Evolutionary conservation across 352 stramenopile species (phyloP), one percentile per base, ranked within the genome.

Genomic region (Globisporangium middletonii): DNA sequence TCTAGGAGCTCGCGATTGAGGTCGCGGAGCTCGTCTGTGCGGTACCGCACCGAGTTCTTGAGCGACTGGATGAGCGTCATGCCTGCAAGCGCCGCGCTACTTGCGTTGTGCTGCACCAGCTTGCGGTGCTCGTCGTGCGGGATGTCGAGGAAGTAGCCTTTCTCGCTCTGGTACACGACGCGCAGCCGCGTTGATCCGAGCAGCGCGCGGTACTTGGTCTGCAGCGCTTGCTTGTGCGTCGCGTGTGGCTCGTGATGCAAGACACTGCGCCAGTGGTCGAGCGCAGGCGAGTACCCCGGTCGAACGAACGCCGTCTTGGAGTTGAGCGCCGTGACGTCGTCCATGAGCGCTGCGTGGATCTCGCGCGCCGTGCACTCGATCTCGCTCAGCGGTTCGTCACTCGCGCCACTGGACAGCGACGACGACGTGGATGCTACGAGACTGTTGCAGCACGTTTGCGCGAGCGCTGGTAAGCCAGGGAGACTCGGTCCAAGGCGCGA

Each of bases 41-140:
- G 77, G 64, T 88, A 92, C 0, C 82, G 71, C 9, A 83, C 72
- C 16, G 69, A 74, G 47, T 87, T 87, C 41, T 89, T 92, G 16
- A 85, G 54, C 7, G 82, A 88, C 58, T 88, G 79, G 11, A 89
- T 73, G 44, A 89, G 55, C 38, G 58, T 71, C 15, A 86, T 53
- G 11, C 74, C 68, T 1, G 83, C 69, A 1, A 77, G 37, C 50
- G 62, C 61, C 26, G n/a, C 54, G 38, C 60, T 53, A 26, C 57
- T 49, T 38, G 55, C 47, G 4, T 73, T 50, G 1, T 41, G 63
- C 18, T 72, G 62, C 19, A 81, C 18, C 38, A 89, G 50, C 45
- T 75, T 75, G 18, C 53, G 62, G 55, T 85, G 70, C 50, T 89
- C 77, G 5, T 86, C 77, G 54, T 88, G 73, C 0, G 79, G 65